Percentiles rank a stretch among this genome's conserved stretches.
Conservation (phyloP, 768 basidiomycete genomes). For the Xerocomellus dryophilus region DNA sequence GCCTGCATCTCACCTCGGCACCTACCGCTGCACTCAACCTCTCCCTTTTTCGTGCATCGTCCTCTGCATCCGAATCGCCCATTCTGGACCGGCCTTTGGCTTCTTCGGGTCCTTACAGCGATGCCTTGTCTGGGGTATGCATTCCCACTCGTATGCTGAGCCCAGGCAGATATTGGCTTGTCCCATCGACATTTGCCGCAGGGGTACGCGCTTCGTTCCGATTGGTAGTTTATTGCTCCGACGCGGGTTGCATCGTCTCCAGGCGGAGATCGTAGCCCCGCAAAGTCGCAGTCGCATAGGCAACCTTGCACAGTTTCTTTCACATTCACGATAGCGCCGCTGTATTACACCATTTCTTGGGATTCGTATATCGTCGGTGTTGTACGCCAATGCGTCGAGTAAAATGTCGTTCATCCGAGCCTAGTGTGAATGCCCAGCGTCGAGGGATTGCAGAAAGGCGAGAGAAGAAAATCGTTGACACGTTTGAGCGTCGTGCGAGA, state of each 20-base stretch:
- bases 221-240: constrained; percentile 57
- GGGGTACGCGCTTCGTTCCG: constrained; percentile 56
- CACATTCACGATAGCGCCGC: neutral
- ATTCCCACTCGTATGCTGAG: constrained; percentile 51
- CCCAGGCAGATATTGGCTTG: constrained; percentile 63
- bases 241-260: constrained; percentile 26
- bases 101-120: constrained; percentile 81
- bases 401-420: neutral
- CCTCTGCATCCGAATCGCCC: constrained; percentile 3
- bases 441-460: constrained; percentile 20
- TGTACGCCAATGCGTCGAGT: neutral
- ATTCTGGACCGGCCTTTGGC: constrained; percentile 42
- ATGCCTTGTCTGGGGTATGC: constrained; percentile 67
- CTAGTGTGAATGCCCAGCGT: neutral
- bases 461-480: constrained; percentile 72
- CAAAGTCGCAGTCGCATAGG: neutral
- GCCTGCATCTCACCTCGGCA: constrained; percentile 57
- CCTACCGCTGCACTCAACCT: constrained; percentile 55
- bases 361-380: neutral
- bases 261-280: neutral
- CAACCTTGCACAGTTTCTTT: neutral
- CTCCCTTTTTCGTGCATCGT: constrained; percentile 47
- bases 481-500: constrained; percentile 76
- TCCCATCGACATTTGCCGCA: constrained; percentile 72
- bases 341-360: neutral